phyloP scores from a whole-genome alignment of 306 rosid species.

The Casuarina equisetifolia region DNA sequence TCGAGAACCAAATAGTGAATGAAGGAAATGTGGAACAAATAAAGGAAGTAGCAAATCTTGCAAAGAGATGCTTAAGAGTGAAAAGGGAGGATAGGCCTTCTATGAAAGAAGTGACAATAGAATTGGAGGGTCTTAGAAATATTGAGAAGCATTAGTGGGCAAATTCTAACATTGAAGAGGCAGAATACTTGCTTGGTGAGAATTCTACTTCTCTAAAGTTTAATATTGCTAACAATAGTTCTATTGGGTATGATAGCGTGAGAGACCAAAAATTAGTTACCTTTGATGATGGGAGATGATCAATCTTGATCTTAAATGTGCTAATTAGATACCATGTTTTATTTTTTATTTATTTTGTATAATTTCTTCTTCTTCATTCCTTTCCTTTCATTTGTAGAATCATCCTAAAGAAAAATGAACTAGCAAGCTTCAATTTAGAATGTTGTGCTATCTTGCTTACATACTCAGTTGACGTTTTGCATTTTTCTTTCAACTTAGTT shows the following conservation, averaged over 20 bases:
- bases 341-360: too few species aligned
- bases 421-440: too few species aligned
- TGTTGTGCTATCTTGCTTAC: too few species aligned
- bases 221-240: too few species aligned
- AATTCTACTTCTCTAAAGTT: too few species aligned
- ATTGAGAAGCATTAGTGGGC: background rate
- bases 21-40: background rate
- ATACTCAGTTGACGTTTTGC: too few species aligned
- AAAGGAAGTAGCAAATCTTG: background rate
- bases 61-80: background rate
- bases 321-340: too few species aligned
- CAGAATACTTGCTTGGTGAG: background rate
- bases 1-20: background rate
- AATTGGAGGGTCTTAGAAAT: background rate
- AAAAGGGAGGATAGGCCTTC: background rate
- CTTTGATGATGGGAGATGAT: background rate
- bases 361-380: too few species aligned
- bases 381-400: too few species aligned
- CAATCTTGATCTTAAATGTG: too few species aligned
- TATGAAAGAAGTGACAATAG: background rate
- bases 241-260: background rate
- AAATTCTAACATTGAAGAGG: background rate
- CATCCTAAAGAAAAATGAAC: too few species aligned
- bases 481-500: too few species aligned
- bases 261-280: background rate